A percentile compares a stretch with the other conserved stretches of the same genome.
Conservation (phyloP, 2,329 filamentous ascomycete species). For the Calonectria pauciramosa region DNA sequence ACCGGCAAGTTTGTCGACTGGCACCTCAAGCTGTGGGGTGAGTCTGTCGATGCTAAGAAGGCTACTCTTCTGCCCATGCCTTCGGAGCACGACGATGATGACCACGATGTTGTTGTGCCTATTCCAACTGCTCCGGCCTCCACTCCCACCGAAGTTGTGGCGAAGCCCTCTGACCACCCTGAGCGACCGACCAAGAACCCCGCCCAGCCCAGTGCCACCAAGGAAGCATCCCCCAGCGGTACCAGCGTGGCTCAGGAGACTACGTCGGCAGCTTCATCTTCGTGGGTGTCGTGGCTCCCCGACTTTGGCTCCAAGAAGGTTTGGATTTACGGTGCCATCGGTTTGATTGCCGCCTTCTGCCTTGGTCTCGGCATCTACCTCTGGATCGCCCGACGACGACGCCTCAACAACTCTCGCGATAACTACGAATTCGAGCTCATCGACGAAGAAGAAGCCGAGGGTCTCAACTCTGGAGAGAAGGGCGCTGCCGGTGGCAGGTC, state of each 20-base stretch:
- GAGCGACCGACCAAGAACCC: slow-evolving; percentile 70
- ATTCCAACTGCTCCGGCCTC: slow-evolving; percentile 60
- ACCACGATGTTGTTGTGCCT: slow-evolving; percentile 77
- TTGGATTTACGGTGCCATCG: slow-evolving; percentile 92
- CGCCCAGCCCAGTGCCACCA: slow-evolving; percentile 52
- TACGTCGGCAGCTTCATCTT: slow-evolving; percentile 69
- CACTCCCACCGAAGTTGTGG: slow-evolving; percentile 56
- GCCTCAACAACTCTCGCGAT: slow-evolving; percentile 81
- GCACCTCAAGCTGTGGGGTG: slow-evolving; percentile 95
- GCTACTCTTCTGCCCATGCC: slow-evolving; percentile 85
- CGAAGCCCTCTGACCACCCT: slow-evolving; percentile 72
- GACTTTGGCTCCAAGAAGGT: slow-evolving; percentile 91
- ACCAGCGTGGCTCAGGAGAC: slow-evolving; percentile 51
- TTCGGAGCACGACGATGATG: slow-evolving; percentile 83
- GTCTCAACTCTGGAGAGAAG: slow-evolving; percentile 63
- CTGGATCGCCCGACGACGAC: slow-evolving; percentile 82
- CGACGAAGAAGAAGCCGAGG: slow-evolving; percentile 81
- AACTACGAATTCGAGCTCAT: slow-evolving; percentile 96
- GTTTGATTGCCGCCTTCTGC: slow-evolving; percentile 90
- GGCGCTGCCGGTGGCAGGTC: slow-evolving; percentile 57
- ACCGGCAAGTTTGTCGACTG: slow-evolving; percentile 89
- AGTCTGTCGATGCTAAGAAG: slow-evolving; percentile 81
- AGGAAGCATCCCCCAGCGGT: slow-evolving; percentile 47
- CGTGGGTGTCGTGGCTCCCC: slow-evolving; percentile 88
- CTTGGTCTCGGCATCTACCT: slow-evolving; percentile 84